Base-by-base conservation (phyloP, 768 basidiomycete species). In the Floccularia luteovirens region DNA sequence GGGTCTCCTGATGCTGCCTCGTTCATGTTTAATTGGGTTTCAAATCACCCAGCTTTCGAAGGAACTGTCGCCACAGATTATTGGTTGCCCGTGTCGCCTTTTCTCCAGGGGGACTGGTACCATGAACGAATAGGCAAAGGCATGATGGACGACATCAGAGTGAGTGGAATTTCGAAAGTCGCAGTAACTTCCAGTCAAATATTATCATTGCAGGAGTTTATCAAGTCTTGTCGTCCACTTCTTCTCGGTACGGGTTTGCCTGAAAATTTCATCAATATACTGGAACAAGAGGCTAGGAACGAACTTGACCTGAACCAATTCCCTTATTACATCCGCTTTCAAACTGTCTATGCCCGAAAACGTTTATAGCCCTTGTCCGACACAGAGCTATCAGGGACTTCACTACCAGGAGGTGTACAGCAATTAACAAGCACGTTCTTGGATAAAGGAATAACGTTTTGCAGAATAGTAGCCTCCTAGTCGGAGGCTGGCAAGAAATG, bases 311-410 rank as follows among this genome's bases (percentile, higher is more conserved):
- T 43, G 27, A 34, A 37, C 7, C 13, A 35, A 13, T 23, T 0
- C 0, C 38, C 45, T 8, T 25, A 30, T 12, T 46, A 31, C 13
- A 46, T 23, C 31, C 38, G 42, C 7, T 23, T 46, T 7, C n/a
- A 39, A 11, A 24, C 37, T 19, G 38, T 43, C 10, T 46, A 33
- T 12, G 50, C 41, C 23, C 21, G 33, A 12, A 34, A 34, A 17
- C n/a, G n/a, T n/a, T n/a, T n/a, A n/a, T n/a, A n/a, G n/a, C n/a
- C n/a, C n/a, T n/a, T n/a, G n/a, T n/a, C n/a, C n/a, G n/a, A n/a
- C n/a, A n/a, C n/a, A n/a, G n/a, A n/a, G n/a, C n/a, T n/a, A n/a
- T n/a, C n/a, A n/a, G n/a, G n/a, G n/a, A n/a, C n/a, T n/a, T n/a
- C n/a, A n/a, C n/a, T n/a, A n/a, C n/a, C n/a, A n/a, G n/a, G n/a